Base-by-base conservation (phyloP, 2,329 filamentous ascomycete species). In the Thermoascus crustaceus region DNA sequence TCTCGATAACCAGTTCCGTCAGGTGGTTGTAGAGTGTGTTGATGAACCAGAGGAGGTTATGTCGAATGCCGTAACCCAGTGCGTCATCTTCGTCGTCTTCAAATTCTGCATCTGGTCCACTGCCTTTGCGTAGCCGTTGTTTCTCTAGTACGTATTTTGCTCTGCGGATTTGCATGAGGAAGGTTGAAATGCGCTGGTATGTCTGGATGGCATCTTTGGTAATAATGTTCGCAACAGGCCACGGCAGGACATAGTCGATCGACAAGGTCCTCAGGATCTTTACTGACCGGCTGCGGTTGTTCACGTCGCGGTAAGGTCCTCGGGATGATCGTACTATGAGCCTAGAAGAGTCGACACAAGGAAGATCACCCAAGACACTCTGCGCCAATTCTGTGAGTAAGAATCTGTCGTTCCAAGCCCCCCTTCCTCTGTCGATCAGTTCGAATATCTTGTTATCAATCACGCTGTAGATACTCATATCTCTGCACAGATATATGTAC, bases 391-490 rank as follows among this genome's bases (percentile, higher is more conserved):
- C 85, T 0, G 83, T 91, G 18, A 95, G 66, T 1, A 82, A 71
- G 51, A 89, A 94, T 13, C 79, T 76, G 55, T 95, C 86, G 42
- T 81, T 80, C 88, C 87, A 95, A 22, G 60, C 60, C 52, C 58
- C 53, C 64, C 69, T 59, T 8, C 63, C 62, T 32, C 58, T 67
- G 46, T 91, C 83, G 29, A 95, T 72, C 32, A 82, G 78, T 37
- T 80, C 75, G 52, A 94, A 94, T 1, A 95, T 58, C 8, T 73
- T 73, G 17, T 71, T 69, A 8, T 81, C 75, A 46, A 94, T 80
- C 0, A 65, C 60, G 30, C 81, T 73, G 1, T 81, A 75, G 1
- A 78, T 64, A 1, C 77, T 73, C 2, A 86, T 84, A 48, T 95
- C 79, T 10, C 75, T 75, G 60, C 83, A 82, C 14, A 94, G 71